Base-by-base conservation (phyloP, 2,329 filamentous ascomycete genomes). In the Mycocentrospora acerina region DNA sequence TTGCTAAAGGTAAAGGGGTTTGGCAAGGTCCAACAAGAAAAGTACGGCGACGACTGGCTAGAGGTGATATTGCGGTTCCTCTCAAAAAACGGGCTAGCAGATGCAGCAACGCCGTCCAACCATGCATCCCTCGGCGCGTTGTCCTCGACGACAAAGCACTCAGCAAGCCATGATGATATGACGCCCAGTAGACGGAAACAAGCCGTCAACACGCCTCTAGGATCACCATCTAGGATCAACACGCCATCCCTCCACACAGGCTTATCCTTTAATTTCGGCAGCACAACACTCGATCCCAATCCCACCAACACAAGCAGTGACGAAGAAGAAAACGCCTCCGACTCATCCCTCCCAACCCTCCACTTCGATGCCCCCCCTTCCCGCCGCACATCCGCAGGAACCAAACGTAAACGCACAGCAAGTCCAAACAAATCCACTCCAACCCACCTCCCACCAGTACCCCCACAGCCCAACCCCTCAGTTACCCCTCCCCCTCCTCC, bases 21-120 rank as follows among this genome's bases (percentile, higher is more conserved):
- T 9, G 59, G 60, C 4, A 35, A 42, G 13, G 14, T 32, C 4
- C 35, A 45, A 7, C 31, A 44, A 24, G 35, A 51, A 15, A 53
- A 46, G 16, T 66, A 61, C 17, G 65, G 64, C 1, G 36, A 52
- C 1, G 48, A 48, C 6, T 62, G 57, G 53, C 44, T 67, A 3
- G 44, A 57, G 11, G 41, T 59, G 9, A 56, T 65, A 5, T 36
- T 42, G 3, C 30, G 40, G 1, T 62, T 57, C 17, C 16, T 50
- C 8, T 32, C 36, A 2, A 29, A 24, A 7, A 35, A 54, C 18
- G 31, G 34, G 10, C 18, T 40, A 14, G 10, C 36, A 9, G 15
- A 30, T n/a, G 10, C 30, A 11, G 29, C 13, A 4, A 37, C 25
- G 7, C 17, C 17, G 13, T 18, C 38, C 4, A 17, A 31, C 12